Percentiles rank a stretch among this genome's conserved stretches.
These are phyloP conservation scores for Penicillium aurantiogriseum DNA, from an alignment of 2,329 filamentous ascomycete species.

Conservation along the genomic window DNA sequence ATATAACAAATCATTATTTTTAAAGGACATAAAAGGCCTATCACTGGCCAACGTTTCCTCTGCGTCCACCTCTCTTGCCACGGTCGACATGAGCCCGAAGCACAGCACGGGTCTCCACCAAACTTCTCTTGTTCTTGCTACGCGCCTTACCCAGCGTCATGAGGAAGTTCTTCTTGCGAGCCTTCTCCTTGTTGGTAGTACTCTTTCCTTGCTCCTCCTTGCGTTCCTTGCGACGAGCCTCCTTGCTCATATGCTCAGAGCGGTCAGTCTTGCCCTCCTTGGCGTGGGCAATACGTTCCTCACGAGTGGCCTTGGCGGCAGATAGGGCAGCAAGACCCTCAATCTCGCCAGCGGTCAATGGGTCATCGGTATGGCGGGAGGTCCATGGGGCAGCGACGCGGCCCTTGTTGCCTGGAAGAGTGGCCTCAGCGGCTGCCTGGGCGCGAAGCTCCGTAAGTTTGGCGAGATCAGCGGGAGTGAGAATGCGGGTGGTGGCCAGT, in stretches of 20 bases:
- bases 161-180: conserved; percentile 94
- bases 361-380: conserved; percentile 75
- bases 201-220: conserved; percentile 90
- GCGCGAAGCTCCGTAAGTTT: conserved; percentile 87
- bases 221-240: conserved; percentile 79
- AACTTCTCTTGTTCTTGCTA: conserved; percentile 89
- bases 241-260: conserved; percentile 79
- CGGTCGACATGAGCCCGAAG: conserved; percentile 78
- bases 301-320: conserved; percentile 76
- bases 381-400: conserved; percentile 50
- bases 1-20: conserved; percentile 11
- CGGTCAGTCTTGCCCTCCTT: conserved; percentile 77
- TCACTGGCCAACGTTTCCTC: conserved; percentile 59
- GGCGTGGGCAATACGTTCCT: conserved; percentile 81
- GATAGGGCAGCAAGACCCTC: conserved; percentile 76
- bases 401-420: conserved; percentile 47
- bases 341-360: conserved; percentile 86
- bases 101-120: conserved; percentile 79
- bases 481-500: conserved; percentile 87
- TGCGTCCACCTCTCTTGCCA: conserved; percentile 77
- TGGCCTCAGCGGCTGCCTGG: conserved; percentile 67
- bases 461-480: conserved; percentile 92
- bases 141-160: conserved; percentile 98
- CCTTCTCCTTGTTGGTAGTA: conserved; percentile 96
- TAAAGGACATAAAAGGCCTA: not conserved